Evolutionary conservation across 208 protist genomes (phyloP), one percentile per base, ranked within the genome.

Genomic region (Borovskyia barvae): DNA sequence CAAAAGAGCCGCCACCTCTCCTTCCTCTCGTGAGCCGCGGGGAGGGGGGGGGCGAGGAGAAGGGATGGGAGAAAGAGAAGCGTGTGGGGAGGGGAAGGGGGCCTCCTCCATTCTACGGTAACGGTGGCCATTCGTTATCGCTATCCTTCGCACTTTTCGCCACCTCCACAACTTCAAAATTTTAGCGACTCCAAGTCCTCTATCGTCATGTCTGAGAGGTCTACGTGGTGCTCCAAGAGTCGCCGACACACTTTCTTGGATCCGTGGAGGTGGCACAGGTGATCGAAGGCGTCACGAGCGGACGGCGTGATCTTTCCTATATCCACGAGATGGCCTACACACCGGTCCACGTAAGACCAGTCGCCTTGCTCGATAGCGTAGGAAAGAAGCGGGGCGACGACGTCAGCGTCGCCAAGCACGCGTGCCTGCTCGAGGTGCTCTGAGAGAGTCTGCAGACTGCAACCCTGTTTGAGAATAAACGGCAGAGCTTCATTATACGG

Each of bases 371-470:
- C 78, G 12, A 90, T 75, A 14, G 89, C 89, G 62, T 92, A 87
- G 11, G 76, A 39, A 14, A 95, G 72, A 42, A 95, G 67, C 45
- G 89, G 89, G 1, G 83, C 80, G 15, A 95, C 89, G 28, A 93
- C 89, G 43, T 95, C 89, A 0, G 74, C 80, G 61, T 95, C 89
- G 26, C 85, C 77, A 24, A 95, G 76, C 52, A 95, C 85, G 41
- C 83, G 72, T 3, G 85, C 89, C 48, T 88, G 85, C 68, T 95
- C 89, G 9, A 95, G 56, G 47, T 93, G 89, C 58, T 95, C 85
- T 3, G 89, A 89, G 11, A 95, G 72, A 30, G 51, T 64, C 59
- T 91, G 81, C 46, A 95, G 66, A 55, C 75, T 82, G 50, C 89
- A 95, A 19, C 89, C 89, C n/a, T 75, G 47, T 22, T 72, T 66